Percentiles rank a stretch among this genome's conserved stretches.
Conservation (phyloP, 352 stramenopile genomes). For the Salisapilia sapeloensis region DNA sequence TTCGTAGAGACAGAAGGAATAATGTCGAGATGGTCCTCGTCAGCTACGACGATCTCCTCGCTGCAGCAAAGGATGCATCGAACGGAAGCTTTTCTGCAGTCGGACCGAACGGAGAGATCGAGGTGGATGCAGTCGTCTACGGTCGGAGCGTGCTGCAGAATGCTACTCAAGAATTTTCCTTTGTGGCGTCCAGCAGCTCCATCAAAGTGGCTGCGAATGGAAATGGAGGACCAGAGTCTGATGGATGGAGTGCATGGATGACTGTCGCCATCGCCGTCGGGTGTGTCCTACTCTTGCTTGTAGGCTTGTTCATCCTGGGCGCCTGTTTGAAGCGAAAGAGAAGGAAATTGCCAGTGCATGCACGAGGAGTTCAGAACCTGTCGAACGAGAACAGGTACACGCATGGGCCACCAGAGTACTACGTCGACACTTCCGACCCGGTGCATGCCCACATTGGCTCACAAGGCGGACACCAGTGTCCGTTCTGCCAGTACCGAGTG, state of each 20-base stretch:
- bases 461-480: constrained; percentile 22
- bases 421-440: too few species aligned
- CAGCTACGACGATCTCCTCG: constrained; percentile 37
- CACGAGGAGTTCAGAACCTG: background rate
- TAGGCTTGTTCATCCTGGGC: constrained; percentile 16
- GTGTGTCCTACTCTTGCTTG: constrained; percentile 27
- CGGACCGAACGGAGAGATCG: constrained; percentile 30
- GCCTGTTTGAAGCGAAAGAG: constrained; percentile 9
- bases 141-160: constrained; percentile 39
- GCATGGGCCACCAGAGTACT: too few species aligned
- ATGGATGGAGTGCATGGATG: constrained; percentile 26
- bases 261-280: constrained; percentile 22
- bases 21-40: constrained; percentile 77
- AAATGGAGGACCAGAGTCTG: constrained; percentile 15
- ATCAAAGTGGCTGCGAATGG: background rate
- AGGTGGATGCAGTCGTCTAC: constrained; percentile 55
- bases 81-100: constrained; percentile 6
- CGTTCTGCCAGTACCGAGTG: constrained; percentile 36
- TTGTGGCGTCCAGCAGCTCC: constrained; percentile 56
- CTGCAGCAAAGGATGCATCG: constrained; percentile 9
- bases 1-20: constrained; percentile 50
- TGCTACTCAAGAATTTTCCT: constrained; percentile 45
- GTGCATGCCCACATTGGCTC: background rate
- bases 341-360: background rate
- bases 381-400: too few species aligned